Conservation (phyloP, 2,329 filamentous ascomycete genomes). For the Macroventuria anomochaeta region DNA sequence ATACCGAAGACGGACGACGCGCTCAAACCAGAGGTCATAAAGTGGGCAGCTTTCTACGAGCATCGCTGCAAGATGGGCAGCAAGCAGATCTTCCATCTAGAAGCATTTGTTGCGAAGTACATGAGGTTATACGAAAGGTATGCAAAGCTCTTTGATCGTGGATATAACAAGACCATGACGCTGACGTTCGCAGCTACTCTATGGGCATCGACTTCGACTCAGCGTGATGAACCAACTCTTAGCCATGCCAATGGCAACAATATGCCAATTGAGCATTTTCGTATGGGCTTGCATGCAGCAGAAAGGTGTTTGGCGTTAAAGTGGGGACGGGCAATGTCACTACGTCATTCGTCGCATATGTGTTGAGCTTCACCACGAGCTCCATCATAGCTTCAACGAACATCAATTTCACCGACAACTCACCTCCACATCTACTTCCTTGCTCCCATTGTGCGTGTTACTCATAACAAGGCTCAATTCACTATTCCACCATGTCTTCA, state of each 20-base stretch:
- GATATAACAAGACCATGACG: neutral
- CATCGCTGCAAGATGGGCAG: conserved; percentile 88
- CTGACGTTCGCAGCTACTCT: conserved; percentile 53
- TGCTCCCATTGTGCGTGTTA: neutral
- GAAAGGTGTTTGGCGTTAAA: conserved; percentile 26
- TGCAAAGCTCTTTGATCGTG: conserved; percentile 22
- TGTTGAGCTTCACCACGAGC: conserved; percentile 12
- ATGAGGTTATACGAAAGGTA: conserved; percentile 96
- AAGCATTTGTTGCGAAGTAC: conserved; percentile 98
- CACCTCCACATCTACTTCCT: neutral
- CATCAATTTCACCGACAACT: neutral
- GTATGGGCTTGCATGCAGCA: neutral
- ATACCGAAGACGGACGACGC: conserved; percentile 85
- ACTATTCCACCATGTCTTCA: conserved; percentile 53
- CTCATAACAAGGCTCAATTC: neutral
- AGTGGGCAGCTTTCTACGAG: conserved; percentile 97
- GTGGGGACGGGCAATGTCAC: conserved; percentile 21
- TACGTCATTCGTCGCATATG: conserved; percentile 22
- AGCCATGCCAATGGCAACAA: neutral
- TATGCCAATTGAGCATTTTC: neutral
- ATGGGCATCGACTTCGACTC: conserved; percentile 72
- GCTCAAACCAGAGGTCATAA: conserved; percentile 89
- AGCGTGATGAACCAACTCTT: conserved; percentile 7
- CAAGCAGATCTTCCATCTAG: conserved; percentile 97
- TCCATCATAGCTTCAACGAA: conserved; percentile 19